Conservation (phyloP, 1,139 yeast genomes). For the Scheffersomyces quercinus region DNA sequence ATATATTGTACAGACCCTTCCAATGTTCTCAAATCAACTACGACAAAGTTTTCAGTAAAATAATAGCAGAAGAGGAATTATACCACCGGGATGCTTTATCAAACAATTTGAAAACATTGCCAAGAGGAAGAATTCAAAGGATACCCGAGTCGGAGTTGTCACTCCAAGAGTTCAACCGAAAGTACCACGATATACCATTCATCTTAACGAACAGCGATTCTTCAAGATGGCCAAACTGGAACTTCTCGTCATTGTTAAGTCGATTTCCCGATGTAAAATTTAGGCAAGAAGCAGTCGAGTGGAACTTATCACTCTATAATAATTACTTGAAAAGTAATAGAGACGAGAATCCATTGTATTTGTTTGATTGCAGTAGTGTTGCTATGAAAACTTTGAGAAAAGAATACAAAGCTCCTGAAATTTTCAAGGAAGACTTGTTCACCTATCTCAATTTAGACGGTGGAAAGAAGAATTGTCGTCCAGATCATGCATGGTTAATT, state of each 20-base stretch:
- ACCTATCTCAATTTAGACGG: conserved; percentile 42
- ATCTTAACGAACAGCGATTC: conserved; percentile 48
- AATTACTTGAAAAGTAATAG: conserved; percentile 60
- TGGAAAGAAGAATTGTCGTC: conserved; percentile 51
- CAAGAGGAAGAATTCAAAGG: conserved; percentile 46
- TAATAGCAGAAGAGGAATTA: conserved; percentile 48
- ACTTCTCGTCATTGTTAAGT: conserved; percentile 44
- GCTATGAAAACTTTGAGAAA: conserved; percentile 60
- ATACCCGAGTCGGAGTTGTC: conserved; percentile 43
- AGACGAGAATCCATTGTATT: conserved; percentile 82
- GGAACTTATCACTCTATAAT: conserved; percentile 66
- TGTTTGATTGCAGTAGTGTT: conserved; percentile 74
- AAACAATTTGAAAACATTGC: conserved; percentile 21
- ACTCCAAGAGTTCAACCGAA: conserved; percentile 42
- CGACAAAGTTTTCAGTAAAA: conserved; percentile 41
- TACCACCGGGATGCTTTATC: conserved; percentile 26
- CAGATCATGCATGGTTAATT: conserved; percentile 89
- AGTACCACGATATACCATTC: conserved; percentile 62
- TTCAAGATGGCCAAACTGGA: conserved; percentile 71
- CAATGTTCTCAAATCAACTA: conserved; percentile 77
- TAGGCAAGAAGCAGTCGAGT: conserved; percentile 82
- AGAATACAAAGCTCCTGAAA: conserved; percentile 56
- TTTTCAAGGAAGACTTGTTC: conserved; percentile 55
- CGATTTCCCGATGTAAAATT: conserved; percentile 64
- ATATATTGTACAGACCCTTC: conserved; percentile 72